These are phyloP conservation scores for Verbascum thapsus DNA, from an alignment of 257 asterid genomes.

Conservation along the genomic window DNA sequence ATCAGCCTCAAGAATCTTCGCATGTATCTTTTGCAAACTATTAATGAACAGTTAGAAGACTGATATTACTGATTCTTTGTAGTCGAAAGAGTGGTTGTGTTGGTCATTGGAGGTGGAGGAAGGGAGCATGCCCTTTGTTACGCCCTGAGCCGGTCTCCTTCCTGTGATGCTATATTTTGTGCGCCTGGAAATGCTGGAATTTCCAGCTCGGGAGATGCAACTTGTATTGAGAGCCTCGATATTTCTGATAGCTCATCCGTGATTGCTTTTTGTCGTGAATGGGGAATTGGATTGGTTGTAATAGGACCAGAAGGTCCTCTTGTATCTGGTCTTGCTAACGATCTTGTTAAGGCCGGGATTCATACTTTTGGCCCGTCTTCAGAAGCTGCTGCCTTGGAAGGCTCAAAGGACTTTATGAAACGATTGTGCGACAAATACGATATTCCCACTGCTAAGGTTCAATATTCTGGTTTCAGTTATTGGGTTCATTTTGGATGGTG, in stretches of 20 bases:
- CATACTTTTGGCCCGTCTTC: slow-evolving; percentile 93
- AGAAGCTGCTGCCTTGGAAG: slow-evolving; percentile 96
- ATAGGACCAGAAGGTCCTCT: slow-evolving; percentile 97
- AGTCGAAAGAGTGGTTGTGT: slow-evolving; percentile 76
- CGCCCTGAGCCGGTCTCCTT: slow-evolving; percentile 75
- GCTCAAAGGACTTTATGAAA: slow-evolving; percentile 92
- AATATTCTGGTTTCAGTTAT: not conserved
- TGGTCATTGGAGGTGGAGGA: slow-evolving; percentile 98
- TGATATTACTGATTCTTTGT: slow-evolving; percentile 2
- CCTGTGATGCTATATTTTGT: slow-evolving; percentile 85
- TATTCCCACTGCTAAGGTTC: slow-evolving; percentile 94
- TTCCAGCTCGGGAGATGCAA: slow-evolving; percentile 79
- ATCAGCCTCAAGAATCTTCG: not conserved
- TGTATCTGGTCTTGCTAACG: slow-evolving; percentile 90
- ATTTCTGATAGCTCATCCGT: slow-evolving; percentile 69
- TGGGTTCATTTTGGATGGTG: no score
- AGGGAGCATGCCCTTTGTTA: slow-evolving; percentile 93
- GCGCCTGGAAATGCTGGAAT: slow-evolving; percentile 98
- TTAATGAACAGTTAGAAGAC: not conserved
- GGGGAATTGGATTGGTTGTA: slow-evolving; percentile 85
- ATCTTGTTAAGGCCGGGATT: slow-evolving; percentile 84
- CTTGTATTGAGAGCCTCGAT: slow-evolving; percentile 73
- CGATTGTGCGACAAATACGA: slow-evolving; percentile 80
- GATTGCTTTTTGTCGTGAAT: slow-evolving; percentile 71
- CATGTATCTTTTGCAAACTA: not conserved